Base-by-base conservation (phyloP, 1,284 basidiomycete species). In the Kwoniella shivajii region DNA sequence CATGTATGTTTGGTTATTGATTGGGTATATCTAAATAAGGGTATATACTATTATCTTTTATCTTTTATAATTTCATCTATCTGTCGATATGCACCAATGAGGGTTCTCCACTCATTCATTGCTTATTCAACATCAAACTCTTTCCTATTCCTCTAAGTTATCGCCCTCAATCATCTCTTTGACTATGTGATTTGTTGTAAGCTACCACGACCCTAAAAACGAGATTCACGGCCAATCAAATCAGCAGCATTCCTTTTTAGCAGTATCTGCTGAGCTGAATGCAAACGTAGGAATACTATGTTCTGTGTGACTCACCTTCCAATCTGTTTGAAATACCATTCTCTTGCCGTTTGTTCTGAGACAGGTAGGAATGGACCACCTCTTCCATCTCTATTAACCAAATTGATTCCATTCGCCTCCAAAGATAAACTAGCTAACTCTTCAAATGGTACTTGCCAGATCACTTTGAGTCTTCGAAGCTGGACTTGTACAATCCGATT, bases 401-500 rank as follows among this genome's bases (percentile, higher is more conserved):
- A 88, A 5, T 87, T 86, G 67, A 98, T 90, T 0, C 93, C 93
- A 9, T 85, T 89, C 68, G 91, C 86, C 72, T 96, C 93, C 33
- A 92, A 86, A 2, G 87, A 90, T 44, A 99, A 87, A 29, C 89
- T 90, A 72, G 89, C 88, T 3, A 99, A 85, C 65, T 92, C 87
- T 18, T 85, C 85, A 68, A 99, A 87, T 0, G 91, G 86, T 18
- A 98, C 82, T 66, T 98, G 93, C 95, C 95, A 99, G 41, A 90
- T 87, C 6, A 95, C 84, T 41, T 86, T 85, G 49, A 99, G 83
- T 71, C 84, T 89, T 72, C 86, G 88, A 18, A 92, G 89, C 81
- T 88, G 88, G 72, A 99, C 90, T 20, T 88, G 88, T 31, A 99
- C 75, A 38, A 97, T 84, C 36, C 86, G 82, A 4, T 85, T 83